Evolutionary conservation across 73 alveolate species (phyloP).

Genomic region (Blepharisma stoltei): DNA sequence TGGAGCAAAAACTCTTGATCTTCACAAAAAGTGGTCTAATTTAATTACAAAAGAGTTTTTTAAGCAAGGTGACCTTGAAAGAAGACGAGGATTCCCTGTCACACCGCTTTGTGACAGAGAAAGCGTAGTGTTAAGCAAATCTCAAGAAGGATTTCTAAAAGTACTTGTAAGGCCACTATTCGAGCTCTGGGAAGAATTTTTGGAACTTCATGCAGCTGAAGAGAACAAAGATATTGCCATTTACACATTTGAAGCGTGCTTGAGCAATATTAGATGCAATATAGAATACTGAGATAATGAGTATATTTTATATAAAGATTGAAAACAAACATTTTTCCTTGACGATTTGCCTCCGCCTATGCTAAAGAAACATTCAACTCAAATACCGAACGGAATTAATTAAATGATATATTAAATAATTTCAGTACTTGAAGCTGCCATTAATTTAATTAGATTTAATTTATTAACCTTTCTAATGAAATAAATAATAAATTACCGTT

Average conservation of each 20-base stretch:
- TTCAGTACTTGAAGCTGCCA: no score
- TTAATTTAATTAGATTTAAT: no score
- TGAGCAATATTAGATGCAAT: not conserved
- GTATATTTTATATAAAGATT: not conserved
- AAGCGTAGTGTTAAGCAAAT: slow-evolving; percentile 32
- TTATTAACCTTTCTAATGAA: no score
- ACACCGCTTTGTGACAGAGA: slow-evolving; percentile 61
- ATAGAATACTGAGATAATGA: slow-evolving; percentile 22
- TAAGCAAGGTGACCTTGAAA: slow-evolving; percentile 67
- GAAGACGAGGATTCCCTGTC: slow-evolving; percentile 48
- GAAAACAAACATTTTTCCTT: not conserved
- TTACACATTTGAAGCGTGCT: slow-evolving; percentile 2
- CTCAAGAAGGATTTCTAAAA: no score
- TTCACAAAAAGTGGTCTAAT: slow-evolving; percentile 57
- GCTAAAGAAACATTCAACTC: not conserved
- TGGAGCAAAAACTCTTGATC: slow-evolving; percentile 49
- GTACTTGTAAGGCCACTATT: no score
- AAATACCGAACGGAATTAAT: not conserved
- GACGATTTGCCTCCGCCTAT: not conserved
- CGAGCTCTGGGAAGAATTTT: no score
- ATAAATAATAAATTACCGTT: no score
- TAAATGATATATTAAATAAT: no score
- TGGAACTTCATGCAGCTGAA: no score
- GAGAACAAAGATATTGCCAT: not conserved
- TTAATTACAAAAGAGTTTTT: slow-evolving; percentile 65